Percentiles rank a stretch among this genome's conserved stretches.
Evolutionary conservation across 495 filamentous ascomycete species (phyloP).

Genomic region (Pseudomonodictys pantanalensis): DNA sequence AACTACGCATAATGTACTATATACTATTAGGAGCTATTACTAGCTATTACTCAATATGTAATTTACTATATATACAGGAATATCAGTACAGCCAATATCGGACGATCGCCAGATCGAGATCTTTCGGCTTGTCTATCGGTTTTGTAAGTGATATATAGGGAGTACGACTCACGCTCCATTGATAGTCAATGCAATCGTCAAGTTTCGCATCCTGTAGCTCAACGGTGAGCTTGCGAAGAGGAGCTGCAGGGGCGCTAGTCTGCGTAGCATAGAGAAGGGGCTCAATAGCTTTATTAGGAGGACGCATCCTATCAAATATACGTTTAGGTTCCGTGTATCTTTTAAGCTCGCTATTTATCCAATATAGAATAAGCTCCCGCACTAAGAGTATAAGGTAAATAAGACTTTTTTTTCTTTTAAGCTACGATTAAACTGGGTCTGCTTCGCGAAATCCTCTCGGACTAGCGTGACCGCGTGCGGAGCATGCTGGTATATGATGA

Average conservation of each 20-base stretch:
- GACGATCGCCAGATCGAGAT: background rate
- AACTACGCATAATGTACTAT: too few relatives aligned
- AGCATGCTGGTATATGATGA: conserved; percentile 21
- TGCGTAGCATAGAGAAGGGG: conserved; percentile 25
- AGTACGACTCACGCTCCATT: conserved; percentile 11
- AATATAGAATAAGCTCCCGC: conserved; percentile 25
- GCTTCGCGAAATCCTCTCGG: conserved; percentile 22
- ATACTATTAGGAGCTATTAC: too few relatives aligned
- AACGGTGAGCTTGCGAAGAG: conserved; percentile 22
- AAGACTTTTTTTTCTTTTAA: background rate
- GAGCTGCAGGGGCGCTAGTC: conserved; percentile 12
- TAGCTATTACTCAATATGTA: too few relatives aligned
- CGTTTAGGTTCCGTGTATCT: conserved; percentile 22
- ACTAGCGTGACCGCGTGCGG: conserved; percentile 23
- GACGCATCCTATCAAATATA: conserved; percentile 21
- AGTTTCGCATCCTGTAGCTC: conserved; percentile 30
- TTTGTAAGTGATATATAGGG: conserved; percentile 5
- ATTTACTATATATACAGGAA: too few relatives aligned
- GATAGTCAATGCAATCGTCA: conserved; percentile 18
- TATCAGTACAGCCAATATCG: background rate
- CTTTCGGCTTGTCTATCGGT: conserved; percentile 1
- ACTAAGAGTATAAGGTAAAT: conserved; percentile 31
- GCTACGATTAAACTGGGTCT: background rate
- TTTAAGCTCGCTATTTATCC: conserved; percentile 19
- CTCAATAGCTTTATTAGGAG: conserved; percentile 27